A percentile compares a stretch with the other conserved stretches of the same genome.
Conservation (phyloP, 1,139 yeast species). For the Yamadazyma siamensis region DNA sequence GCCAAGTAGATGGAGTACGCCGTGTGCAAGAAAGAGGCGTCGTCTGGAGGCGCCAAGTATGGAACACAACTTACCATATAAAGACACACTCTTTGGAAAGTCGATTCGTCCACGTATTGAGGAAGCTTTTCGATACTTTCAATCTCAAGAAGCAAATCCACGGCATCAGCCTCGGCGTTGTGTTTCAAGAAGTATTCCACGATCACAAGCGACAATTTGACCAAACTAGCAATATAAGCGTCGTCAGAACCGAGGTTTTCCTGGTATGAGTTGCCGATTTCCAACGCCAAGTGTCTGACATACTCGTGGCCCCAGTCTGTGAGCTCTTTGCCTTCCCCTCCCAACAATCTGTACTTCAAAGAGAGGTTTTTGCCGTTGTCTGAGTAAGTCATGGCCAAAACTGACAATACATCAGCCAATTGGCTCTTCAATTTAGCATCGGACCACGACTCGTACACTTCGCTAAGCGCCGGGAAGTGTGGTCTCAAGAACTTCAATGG, state of each 20-base stretch:
- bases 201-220: slow-evolving; percentile 68
- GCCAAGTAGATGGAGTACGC: slow-evolving; percentile 85
- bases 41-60: slow-evolving; percentile 92
- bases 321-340: slow-evolving; percentile 49
- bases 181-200: slow-evolving; percentile 90
- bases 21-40: slow-evolving; percentile 77
- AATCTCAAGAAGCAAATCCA: slow-evolving; percentile 83
- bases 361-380: slow-evolving; percentile 82
- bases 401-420: slow-evolving; percentile 84
- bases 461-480: slow-evolving; percentile 65
- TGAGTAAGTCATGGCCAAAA: slow-evolving; percentile 91
- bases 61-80: slow-evolving; percentile 97
- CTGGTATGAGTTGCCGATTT: slow-evolving; percentile 85
- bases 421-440: slow-evolving; percentile 16
- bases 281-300: slow-evolving; percentile 90
- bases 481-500: slow-evolving; percentile 95
- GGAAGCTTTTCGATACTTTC: slow-evolving; percentile 84
- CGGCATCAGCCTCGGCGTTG: slow-evolving; percentile 98
- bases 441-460: slow-evolving; percentile 66
- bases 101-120: slow-evolving; percentile 78
- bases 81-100: slow-evolving; percentile 85
- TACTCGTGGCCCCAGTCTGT: slow-evolving; percentile 98
- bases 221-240: slow-evolving; percentile 40
- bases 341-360: slow-evolving; percentile 72
- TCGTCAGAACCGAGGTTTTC: slow-evolving; percentile 61